Base-by-base conservation (phyloP, 1,284 basidiomycete genomes). In the Porogramme epimiltina region DNA sequence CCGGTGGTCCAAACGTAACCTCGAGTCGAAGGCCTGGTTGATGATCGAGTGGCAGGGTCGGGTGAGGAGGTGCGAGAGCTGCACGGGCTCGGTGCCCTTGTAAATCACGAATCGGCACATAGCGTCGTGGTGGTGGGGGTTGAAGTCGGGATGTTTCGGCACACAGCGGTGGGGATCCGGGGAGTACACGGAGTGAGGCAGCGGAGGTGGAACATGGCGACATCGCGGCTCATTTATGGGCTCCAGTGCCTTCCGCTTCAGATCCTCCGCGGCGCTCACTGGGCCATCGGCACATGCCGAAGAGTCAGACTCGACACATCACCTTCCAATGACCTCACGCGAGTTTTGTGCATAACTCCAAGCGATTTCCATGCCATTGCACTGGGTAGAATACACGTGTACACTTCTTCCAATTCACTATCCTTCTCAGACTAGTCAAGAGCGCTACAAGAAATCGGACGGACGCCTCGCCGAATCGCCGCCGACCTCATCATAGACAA, bases 21-120 rank as follows among this genome's bases (percentile, higher is more conserved):
- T 82, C 33, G 91, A 93, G 73, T 96, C 94, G 64, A 94, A 95
- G 0, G 95, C 93, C 67, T 97, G 94, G 69, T 95, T 95, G 68
- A 94, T 94, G 74, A 98, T 98, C 13, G 91, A 95, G 73, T 98
- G 95, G 49, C 90, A 89, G 40, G 95, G 95, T 40, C 91, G 80
- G 40, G 91, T 98, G 59, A 98, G 80, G 26, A 98, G 82, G 78
- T 95, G 93, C 23, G 87, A 91, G 42, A 95, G 77, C 64, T 92
- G 89, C 46, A 95, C 92, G 2, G 93, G 91, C 53, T 89, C 86
- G 13, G 88, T 88, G 62, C 93, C 92, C 70, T 95, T 95, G 80
- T 94, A 95, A 42, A 95, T 90, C 58, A 93, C 88, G 63, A 94
- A 90, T 26, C 91, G 89, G 68, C 91, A 93, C 91, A 93, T 92